phyloP scores from a whole-genome alignment of 768 basidiomycete genomes.

The Suillus bovinus region DNA sequence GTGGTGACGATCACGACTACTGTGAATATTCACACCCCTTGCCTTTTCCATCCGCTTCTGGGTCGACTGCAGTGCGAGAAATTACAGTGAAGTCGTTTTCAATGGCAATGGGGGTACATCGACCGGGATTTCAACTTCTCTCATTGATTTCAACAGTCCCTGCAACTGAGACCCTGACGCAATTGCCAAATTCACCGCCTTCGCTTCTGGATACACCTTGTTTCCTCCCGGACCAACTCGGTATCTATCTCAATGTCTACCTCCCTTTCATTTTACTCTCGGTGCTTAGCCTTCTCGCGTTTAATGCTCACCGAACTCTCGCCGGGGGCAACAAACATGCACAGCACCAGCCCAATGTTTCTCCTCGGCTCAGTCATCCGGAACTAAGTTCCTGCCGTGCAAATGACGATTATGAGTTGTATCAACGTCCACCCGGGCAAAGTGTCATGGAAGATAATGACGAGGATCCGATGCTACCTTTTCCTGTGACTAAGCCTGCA shows the following conservation, averaged over 20 bases:
- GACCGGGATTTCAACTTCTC: conserved; percentile 89
- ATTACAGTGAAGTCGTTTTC: conserved; percentile 89
- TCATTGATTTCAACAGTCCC: conserved; percentile 55
- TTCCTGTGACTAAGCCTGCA: conserved; percentile 18
- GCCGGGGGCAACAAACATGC: conserved; percentile 13
- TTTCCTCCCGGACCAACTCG: conserved; percentile 80
- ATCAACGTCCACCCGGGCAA: conserved; percentile 7
- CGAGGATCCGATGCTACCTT: conserved; percentile 11
- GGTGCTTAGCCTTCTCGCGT: conserved; percentile 44
- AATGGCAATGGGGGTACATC: conserved; percentile 82
- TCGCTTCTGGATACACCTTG: conserved; percentile 59
- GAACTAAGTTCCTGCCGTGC: neutral
- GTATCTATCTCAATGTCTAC: conserved; percentile 75
- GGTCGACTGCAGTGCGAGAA: conserved; percentile 52
- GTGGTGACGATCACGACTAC: conserved; percentile 95
- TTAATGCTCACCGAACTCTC: conserved; percentile 23
- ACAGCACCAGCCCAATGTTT: conserved; percentile 5
- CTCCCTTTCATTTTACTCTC: conserved; percentile 66
- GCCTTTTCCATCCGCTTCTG: conserved; percentile 15
- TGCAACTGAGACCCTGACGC: conserved; percentile 30
- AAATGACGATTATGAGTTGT: conserved; percentile 9
- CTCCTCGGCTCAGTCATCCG: neutral
- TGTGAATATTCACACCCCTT: conserved; percentile 71
- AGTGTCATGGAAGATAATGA: conserved; percentile 12
- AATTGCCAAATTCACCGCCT: conserved; percentile 31